phyloP scores from a whole-genome alignment of 768 basidiomycete genomes.

The Kwoniella dendrophila region DNA sequence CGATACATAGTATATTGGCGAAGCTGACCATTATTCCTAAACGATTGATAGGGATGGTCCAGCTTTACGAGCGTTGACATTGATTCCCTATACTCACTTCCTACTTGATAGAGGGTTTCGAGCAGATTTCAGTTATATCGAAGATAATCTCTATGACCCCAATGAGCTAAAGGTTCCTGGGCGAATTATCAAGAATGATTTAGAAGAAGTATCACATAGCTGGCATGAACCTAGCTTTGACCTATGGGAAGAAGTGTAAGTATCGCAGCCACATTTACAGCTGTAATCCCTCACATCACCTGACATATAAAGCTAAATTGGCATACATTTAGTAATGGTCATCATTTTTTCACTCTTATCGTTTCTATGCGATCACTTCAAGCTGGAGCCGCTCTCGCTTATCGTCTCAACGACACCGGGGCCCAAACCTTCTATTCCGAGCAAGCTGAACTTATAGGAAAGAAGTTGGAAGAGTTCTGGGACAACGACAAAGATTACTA shows the following conservation, averaged over 20 bases:
- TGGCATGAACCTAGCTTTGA: conserved; percentile 53
- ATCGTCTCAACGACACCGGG: conserved; percentile 39
- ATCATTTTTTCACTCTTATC: conserved; percentile 54
- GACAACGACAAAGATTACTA: conserved; percentile 16
- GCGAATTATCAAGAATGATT: conserved; percentile 55
- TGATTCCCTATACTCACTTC: conserved; percentile 52
- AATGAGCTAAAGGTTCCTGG: conserved; percentile 24
- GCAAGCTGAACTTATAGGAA: conserved; percentile 22
- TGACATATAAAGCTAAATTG: conserved; percentile 9
- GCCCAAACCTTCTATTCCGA: conserved; percentile 42
- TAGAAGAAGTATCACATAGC: conserved; percentile 52
- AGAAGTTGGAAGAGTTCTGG: conserved; percentile 45
- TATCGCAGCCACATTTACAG: background rate
- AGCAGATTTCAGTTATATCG: conserved; percentile 44
- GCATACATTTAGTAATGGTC: conserved; percentile 36
- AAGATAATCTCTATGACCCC: conserved; percentile 41
- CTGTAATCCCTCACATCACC: background rate
- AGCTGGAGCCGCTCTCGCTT: conserved; percentile 48
- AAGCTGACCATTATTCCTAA: background rate
- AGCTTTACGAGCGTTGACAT: conserved; percentile 50
- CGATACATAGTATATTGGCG: background rate
- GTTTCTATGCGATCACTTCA: conserved; percentile 46
- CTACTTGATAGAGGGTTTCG: conserved; percentile 48
- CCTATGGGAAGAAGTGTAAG: conserved; percentile 55
- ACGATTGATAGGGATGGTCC: conserved; percentile 51